These are phyloP conservation scores for Vigna reflexopilosa DNA, from an alignment of 306 rosid species.

Conservation along the genomic window DNA sequence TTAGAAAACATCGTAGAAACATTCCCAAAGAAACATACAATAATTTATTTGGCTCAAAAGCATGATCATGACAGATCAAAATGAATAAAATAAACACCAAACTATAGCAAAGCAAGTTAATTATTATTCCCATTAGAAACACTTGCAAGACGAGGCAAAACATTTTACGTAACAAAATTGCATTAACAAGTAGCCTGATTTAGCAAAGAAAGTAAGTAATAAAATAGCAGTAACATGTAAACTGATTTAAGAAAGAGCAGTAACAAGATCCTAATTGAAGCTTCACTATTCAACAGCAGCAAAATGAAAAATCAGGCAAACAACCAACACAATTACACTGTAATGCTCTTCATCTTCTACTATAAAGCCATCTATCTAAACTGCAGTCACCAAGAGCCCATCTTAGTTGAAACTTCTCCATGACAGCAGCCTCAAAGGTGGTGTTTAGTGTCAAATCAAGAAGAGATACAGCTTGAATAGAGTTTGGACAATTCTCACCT, in stretches of 20 bases:
- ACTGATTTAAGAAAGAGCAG: background rate
- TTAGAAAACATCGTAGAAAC: background rate
- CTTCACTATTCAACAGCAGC: constrained; percentile 17
- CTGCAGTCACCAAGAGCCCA: background rate
- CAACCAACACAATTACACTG: background rate
- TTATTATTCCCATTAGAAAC: constrained; percentile 3
- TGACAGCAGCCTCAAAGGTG: background rate
- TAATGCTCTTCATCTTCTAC: background rate
- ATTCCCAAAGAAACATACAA: constrained; percentile 23
- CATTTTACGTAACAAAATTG: background rate
- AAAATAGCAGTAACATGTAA: background rate
- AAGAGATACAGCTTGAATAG: background rate
- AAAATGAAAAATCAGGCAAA: constrained; percentile 9
- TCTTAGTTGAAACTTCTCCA: background rate
- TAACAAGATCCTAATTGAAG: background rate
- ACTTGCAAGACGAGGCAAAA: background rate
- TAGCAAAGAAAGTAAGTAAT: background rate
- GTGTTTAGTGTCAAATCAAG: background rate
- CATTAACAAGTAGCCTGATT: background rate
- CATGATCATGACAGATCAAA: background rate
- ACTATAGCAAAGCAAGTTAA: constrained; percentile 26
- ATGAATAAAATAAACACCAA: constrained; percentile 8
- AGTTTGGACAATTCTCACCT: background rate
- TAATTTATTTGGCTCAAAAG: constrained; percentile 10
- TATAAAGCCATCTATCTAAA: background rate